phyloP scores from a whole-genome alignment of 495 filamentous ascomycete species.

The Pseudevernia furfuracea region DNA sequence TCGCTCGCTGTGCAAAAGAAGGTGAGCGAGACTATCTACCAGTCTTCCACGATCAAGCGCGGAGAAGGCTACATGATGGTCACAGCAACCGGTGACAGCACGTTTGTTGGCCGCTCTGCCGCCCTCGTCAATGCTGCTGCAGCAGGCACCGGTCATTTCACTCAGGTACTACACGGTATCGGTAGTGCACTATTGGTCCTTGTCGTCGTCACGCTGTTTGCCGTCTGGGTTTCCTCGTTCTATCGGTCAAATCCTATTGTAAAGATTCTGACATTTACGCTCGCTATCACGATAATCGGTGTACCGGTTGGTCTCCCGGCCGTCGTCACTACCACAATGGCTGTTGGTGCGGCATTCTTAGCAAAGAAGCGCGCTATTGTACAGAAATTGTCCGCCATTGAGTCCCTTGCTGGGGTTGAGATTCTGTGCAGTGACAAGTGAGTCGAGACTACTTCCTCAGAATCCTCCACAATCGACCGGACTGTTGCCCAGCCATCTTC shows the following conservation, averaged over 20 bases:
- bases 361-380: slow-evolving; percentile 70
- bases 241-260: slow-evolving; percentile 75
- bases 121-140: slow-evolving; percentile 72
- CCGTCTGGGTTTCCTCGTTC: slow-evolving; percentile 81
- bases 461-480: background rate
- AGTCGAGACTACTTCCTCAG: background rate
- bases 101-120: slow-evolving; percentile 83
- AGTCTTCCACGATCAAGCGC: slow-evolving; percentile 84
- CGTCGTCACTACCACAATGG: slow-evolving; percentile 66
- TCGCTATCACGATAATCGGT: slow-evolving; percentile 64
- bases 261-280: slow-evolving; percentile 73
- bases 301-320: slow-evolving; percentile 70
- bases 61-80: slow-evolving; percentile 76
- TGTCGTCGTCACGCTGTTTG: slow-evolving; percentile 68
- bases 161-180: slow-evolving; percentile 77
- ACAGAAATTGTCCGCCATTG: slow-evolving; percentile 69
- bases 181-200: slow-evolving; percentile 65
- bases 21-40: slow-evolving; percentile 69
- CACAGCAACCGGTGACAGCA: slow-evolving; percentile 76
- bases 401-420: slow-evolving; percentile 69
- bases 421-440: slow-evolving; percentile 65
- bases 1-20: slow-evolving; percentile 81
- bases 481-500: background rate
- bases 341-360: slow-evolving; percentile 67
- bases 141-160: slow-evolving; percentile 73